These are phyloP conservation scores for Penicillium soppii DNA, from an alignment of 495 filamentous ascomycete species.

Conservation along the genomic window DNA sequence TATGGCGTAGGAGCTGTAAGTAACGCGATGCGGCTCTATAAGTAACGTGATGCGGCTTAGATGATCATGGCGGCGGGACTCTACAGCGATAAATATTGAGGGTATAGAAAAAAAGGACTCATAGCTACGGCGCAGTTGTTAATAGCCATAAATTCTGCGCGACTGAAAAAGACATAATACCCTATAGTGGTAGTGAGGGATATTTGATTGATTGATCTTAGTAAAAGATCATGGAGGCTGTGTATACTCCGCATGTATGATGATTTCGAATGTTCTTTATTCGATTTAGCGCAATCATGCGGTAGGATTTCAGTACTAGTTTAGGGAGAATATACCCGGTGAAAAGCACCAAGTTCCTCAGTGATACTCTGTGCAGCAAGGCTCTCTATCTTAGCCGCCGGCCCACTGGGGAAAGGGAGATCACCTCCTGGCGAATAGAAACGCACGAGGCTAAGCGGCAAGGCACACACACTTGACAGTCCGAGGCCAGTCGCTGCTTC, in stretches of 20 bases:
- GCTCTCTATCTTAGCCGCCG: constrained; percentile 9
- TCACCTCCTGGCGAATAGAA: constrained; percentile 19
- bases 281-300: constrained; percentile 7
- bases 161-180: no score
- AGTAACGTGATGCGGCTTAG: no score
- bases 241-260: no score
- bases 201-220: no score
- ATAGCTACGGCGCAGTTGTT: constrained; percentile 36
- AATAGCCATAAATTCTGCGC: constrained; percentile 26
- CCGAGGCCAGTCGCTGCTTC: constrained; percentile 11
- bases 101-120: not conserved
- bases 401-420: constrained; percentile 12
- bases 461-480: constrained; percentile 31
- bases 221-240: constrained; percentile 1
- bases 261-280: not conserved
- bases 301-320: not conserved
- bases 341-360: constrained; percentile 8
- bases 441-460: constrained; percentile 31
- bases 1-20: not conserved
- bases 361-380: constrained; percentile 3
- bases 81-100: no score
- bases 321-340: constrained; percentile 10
- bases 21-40: not conserved
- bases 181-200: no score
- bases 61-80: no score